phyloP scores from a whole-genome alignment of 805 yeast genomes.

The Saturnispora galanensis region DNA sequence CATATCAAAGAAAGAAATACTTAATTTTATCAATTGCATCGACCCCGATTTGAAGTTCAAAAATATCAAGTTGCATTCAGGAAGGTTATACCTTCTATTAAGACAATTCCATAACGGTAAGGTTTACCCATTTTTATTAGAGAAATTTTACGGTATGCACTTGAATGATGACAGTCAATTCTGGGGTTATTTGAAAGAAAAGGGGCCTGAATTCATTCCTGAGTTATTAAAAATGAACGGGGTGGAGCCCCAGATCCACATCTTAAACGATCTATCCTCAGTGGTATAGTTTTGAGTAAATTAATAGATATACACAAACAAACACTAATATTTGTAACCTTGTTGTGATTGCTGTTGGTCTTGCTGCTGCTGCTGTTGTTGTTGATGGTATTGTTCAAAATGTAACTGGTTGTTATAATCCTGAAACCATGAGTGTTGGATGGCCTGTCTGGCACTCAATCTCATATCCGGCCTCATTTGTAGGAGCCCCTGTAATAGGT shows the following conservation, averaged over 20 bases:
- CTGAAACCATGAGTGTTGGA: slow-evolving; percentile 73
- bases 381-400: slow-evolving; percentile 3
- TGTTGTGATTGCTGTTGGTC: slow-evolving; percentile 10
- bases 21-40: slow-evolving; percentile 1
- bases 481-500: slow-evolving; percentile 47
- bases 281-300: background rate
- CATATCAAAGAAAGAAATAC: background rate
- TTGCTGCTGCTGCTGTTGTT: slow-evolving; percentile 8
- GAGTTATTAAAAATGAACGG: slow-evolving; percentile 1
- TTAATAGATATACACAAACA: background rate
- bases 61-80: slow-evolving; percentile 1
- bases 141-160: slow-evolving; percentile 4
- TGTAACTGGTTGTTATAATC: slow-evolving; percentile 38
- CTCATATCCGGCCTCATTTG: slow-evolving; percentile 56
- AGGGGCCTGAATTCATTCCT: slow-evolving; percentile 1
- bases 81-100: slow-evolving; percentile 1
- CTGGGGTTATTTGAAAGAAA: slow-evolving; percentile 4
- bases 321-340: slow-evolving; percentile 4
- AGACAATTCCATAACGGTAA: background rate
- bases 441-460: slow-evolving; percentile 50
- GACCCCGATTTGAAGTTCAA: background rate
- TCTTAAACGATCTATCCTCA: background rate
- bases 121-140: background rate
- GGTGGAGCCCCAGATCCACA: slow-evolving; percentile 1
- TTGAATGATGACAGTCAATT: slow-evolving; percentile 5